Conservation (phyloP, 345 rosid genomes). For the Linum usitatissimum region DNA sequence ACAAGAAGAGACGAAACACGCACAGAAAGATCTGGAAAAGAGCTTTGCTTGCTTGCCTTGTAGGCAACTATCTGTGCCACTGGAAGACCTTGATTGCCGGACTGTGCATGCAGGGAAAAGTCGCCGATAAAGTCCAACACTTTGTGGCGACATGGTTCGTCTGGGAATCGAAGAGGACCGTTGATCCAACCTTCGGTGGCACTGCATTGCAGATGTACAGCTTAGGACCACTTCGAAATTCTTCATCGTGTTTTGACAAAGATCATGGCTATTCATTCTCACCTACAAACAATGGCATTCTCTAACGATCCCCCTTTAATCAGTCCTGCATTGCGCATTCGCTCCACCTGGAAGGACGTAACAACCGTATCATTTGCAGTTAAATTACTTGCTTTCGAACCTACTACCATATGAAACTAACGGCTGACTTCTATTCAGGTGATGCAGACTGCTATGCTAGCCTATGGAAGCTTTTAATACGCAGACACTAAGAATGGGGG, state of each 20-base stretch:
- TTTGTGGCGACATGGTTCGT: constrained; percentile 89
- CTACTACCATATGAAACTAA: too few species aligned
- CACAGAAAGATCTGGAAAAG: background rate
- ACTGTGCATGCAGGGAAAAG: constrained; percentile 53
- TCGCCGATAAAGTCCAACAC: constrained; percentile 81
- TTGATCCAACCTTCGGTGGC: constrained; percentile 79
- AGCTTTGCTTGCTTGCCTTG: constrained; percentile 32
- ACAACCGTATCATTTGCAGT: background rate
- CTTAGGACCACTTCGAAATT: background rate
- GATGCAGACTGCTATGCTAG: background rate
- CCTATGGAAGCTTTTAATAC: background rate
- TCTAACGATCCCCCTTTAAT: constrained; percentile 80
- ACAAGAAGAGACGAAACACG: background rate
- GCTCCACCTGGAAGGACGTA: constrained; percentile 49
- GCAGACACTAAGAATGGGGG: background rate
- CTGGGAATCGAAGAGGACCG: constrained; percentile 52
- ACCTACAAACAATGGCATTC: constrained; percentile 86
- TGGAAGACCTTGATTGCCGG: constrained; percentile 78
- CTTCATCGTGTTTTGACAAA: background rate
- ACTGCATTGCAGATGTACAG: constrained; percentile 25
- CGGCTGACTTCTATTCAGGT: background rate
- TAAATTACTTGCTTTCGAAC: background rate
- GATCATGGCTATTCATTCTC: constrained; percentile 14
- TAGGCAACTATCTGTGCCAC: constrained; percentile 62
- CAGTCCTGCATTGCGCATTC: constrained; percentile 56